Conservation (phyloP, 169 alveolate genomes). For the Eimeria necatrix region DNA sequence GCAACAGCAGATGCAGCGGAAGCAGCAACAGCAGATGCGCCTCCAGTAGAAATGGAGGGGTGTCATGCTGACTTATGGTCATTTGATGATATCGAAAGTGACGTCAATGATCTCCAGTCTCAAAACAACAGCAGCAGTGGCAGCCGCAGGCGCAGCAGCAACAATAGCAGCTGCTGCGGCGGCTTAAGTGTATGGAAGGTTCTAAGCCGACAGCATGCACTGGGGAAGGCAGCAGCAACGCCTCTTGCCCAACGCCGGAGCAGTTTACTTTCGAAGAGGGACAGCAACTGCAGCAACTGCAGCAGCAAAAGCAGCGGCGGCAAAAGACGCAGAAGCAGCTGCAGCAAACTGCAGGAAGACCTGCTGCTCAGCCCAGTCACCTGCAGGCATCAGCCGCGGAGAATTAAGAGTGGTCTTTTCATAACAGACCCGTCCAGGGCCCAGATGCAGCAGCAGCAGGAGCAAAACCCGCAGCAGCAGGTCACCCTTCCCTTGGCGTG, state of each 20-base stretch:
- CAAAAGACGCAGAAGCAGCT: neutral
- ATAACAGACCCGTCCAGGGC: neutral
- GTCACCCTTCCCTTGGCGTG: neutral
- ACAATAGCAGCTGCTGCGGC: slow-evolving; percentile 12
- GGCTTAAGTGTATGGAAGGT: neutral
- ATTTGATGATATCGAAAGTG: neutral
- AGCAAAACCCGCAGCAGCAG: neutral
- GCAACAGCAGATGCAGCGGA: slow-evolving; percentile 11
- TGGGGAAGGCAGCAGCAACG: slow-evolving; percentile 40
- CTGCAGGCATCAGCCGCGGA: slow-evolving; percentile 8
- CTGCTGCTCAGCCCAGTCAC: neutral
- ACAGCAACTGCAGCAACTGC: slow-evolving; percentile 15
- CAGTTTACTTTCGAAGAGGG: slow-evolving; percentile 16
- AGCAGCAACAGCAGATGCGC: neutral
- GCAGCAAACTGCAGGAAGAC: neutral
- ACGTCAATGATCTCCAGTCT: neutral
- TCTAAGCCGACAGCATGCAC: neutral
- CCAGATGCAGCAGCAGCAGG: neutral
- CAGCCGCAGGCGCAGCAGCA: slow-evolving; percentile 35
- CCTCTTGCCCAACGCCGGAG: slow-evolving; percentile 40
- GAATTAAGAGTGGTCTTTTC: neutral
- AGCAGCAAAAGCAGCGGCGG: slow-evolving; percentile 13
- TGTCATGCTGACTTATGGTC: neutral
- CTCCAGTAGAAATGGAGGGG: neutral
- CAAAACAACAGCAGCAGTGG: slow-evolving; percentile 2